Percentiles rank a stretch among this genome's conserved stretches.
phyloP scores from a whole-genome alignment of 345 rosid genomes.

The Physaria fendleri region DNA sequence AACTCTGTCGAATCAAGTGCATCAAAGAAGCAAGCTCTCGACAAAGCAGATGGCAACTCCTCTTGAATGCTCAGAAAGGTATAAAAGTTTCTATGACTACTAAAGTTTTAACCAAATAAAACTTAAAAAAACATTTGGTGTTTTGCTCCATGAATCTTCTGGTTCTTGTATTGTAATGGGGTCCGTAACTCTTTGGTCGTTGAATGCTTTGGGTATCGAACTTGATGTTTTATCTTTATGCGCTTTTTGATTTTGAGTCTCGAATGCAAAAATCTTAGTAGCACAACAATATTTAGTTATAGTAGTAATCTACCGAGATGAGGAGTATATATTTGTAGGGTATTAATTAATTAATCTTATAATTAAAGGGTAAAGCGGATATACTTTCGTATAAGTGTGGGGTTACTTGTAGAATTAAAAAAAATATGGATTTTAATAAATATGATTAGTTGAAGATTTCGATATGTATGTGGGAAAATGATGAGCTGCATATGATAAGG shows the following conservation, averaged over 20 bases:
- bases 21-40: constrained; percentile 49
- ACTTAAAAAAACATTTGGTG: background rate
- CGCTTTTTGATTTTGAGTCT: background rate
- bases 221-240: background rate
- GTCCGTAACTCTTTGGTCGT: background rate
- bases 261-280: background rate
- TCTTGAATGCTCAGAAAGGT: background rate
- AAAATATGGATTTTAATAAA: background rate
- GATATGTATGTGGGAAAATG: background rate
- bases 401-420: constrained; percentile 9
- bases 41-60: constrained; percentile 43
- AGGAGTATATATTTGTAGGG: too few relatives aligned
- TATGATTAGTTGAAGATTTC: background rate
- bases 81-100: background rate
- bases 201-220: background rate
- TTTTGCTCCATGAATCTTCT: background rate
- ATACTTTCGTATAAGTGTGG: background rate
- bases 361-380: background rate
- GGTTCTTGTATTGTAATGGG: background rate
- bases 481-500: background rate
- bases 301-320: background rate
- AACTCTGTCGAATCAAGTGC: constrained; percentile 46
- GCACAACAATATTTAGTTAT: background rate
- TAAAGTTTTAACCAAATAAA: background rate
- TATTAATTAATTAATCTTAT: too few relatives aligned